Percentiles rank a stretch among this genome's conserved stretches.
Evolutionary conservation across 805 yeast genomes (phyloP).

Genomic region (Gaillardinia entomophila): DNA sequence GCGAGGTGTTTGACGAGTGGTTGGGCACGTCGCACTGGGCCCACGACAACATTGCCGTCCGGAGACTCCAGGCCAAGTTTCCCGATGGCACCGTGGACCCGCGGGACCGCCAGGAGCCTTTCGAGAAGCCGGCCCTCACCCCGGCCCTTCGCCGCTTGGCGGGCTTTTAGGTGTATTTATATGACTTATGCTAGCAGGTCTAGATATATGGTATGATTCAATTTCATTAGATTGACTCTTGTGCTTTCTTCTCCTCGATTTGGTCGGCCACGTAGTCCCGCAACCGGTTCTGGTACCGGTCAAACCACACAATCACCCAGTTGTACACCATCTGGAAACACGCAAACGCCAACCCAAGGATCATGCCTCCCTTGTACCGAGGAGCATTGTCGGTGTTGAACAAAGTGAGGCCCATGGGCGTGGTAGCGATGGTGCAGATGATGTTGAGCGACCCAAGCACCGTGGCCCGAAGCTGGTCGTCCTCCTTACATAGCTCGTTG

Average conservation of each 20-base stretch:
- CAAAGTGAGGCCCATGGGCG: background rate
- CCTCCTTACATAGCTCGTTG: constrained; percentile 3
- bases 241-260: background rate
- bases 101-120: background rate
- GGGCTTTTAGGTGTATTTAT: background rate
- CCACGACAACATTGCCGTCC: background rate
- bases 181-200: background rate
- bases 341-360: constrained; percentile 1
- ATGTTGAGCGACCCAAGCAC: constrained; percentile 3
- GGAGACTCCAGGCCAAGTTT: background rate
- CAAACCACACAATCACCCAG: constrained; percentile 2
- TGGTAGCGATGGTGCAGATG: background rate
- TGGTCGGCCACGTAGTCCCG: background rate
- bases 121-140: background rate
- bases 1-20: background rate
- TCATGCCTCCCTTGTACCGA: constrained; percentile 2
- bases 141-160: background rate
- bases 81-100: background rate
- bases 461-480: constrained; percentile 3
- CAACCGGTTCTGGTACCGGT: constrained; percentile 1
- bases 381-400: constrained; percentile 3
- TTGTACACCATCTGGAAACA: constrained; percentile 1
- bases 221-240: too few species aligned
- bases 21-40: background rate
- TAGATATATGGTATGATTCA: too few species aligned